Percentiles rank a stretch among this genome's conserved stretches.
These are phyloP conservation scores for Mortierella hygrophila DNA, from an alignment of 192 early-diverging fungal genomes.

Conservation along the genomic window DNA sequence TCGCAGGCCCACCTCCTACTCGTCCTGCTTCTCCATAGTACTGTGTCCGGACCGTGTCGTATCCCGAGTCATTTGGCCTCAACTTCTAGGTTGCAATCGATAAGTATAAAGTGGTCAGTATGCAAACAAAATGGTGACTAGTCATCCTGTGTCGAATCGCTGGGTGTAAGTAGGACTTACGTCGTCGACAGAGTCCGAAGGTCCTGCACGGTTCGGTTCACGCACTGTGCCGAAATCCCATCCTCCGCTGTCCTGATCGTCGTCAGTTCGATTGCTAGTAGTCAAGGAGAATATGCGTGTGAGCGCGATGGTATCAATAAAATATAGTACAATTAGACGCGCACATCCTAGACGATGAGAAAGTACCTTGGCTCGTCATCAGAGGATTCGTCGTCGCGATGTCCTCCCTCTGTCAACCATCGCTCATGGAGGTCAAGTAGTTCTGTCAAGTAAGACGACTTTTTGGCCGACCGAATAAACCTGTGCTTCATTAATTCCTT, in stretches of 20 bases:
- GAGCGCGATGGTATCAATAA: not conserved
- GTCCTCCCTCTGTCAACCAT: conserved; percentile 74
- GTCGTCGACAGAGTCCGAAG: conserved; percentile 1
- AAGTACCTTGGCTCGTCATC: conserved; percentile 61
- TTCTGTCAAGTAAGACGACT: conserved; percentile 87
- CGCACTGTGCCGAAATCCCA: conserved; percentile 72
- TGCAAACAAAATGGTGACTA: not conserved
- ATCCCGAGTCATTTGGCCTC: conserved; percentile 51
- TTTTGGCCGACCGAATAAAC: conserved; percentile 88
- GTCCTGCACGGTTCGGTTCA: conserved; percentile 37
- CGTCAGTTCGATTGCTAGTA: conserved; percentile 38
- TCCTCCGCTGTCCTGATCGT: conserved; percentile 53
- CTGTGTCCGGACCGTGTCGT: conserved; percentile 52
- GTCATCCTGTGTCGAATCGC: conserved; percentile 9
- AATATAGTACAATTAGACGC: not conserved
- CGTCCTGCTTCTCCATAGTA: conserved; percentile 8
- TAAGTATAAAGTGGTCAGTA: not conserved
- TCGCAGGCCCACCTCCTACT: not conserved
- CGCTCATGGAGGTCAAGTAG: conserved; percentile 86
- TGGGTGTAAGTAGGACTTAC: not conserved
- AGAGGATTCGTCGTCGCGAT: conserved; percentile 61
- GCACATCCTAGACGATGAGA: not conserved
- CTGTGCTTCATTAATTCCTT: conserved; percentile 89
- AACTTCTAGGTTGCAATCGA: conserved; percentile 1
- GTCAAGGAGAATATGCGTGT: not conserved